Evolutionary conservation across 148 eudicot species (phyloP), one percentile per base, ranked within the genome.

Genomic region (Spergularia bocconei): DNA sequence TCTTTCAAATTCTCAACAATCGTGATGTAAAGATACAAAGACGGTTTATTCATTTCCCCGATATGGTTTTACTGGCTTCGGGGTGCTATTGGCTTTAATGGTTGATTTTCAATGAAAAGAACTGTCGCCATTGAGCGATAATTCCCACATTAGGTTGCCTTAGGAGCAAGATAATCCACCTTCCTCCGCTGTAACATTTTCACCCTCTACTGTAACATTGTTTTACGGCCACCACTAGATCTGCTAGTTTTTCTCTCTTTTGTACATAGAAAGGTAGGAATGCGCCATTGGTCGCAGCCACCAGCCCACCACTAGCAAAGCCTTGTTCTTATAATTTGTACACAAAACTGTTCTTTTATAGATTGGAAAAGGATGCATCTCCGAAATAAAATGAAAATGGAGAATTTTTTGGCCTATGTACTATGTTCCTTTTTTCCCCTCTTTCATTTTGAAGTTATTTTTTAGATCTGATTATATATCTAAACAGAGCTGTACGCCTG

Each of bases 181-280:
- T 56, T 58, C 25, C 54, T 19, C 13, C 51, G 21, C 48, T 60
- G 16, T 58, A 68, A 19, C 53, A 51, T 61, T 38, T 10, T 29
- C 33, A 29, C 33, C 25, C 54, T 19, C 13, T 36, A 36, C 48
- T 60, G 15, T 58, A 68, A 19, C 53, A 51, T 61, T 38, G 12
- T 50, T 53, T 25, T 19, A 5, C 1, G 13, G 29, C 33, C n/a
- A 11, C 51, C 36, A 6, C 47, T 64, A 44, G 65, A 69, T 17
- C n/a, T 48, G 36, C 16, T 75, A 69, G 82, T 69, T 70, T 14
- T 14, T 64, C 15, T 48, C 25, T 52, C 25, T 44, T 72, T 76
- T 80, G 83, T 80, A 80, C 73, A 80, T 80, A 76, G 70, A 70
- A 69, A 57, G 61, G 69, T 57, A 67, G 73, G 25, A 39, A 21